Conservation (phyloP, 169 alveolate species). For the Eimeria acervulina region DNA sequence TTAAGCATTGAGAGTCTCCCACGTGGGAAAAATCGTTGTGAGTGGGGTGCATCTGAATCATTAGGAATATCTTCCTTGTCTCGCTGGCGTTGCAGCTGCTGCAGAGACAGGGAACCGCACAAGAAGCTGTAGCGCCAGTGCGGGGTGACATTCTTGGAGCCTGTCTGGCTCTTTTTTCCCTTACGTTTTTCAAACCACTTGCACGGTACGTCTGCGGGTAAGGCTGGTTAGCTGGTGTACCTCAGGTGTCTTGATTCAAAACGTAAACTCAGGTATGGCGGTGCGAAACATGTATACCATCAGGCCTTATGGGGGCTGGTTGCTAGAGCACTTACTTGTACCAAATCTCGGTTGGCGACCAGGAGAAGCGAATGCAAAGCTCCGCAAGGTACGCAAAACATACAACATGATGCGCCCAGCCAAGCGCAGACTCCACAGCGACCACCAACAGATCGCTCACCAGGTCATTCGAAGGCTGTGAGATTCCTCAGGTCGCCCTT, state of each 20-base stretch:
- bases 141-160: constrained; percentile 66
- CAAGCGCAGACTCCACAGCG: neutral
- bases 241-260: neutral
- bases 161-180: constrained; percentile 71
- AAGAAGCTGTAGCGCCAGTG: constrained; percentile 56
- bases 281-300: neutral
- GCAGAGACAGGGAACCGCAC: constrained; percentile 40
- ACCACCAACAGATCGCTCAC: neutral
- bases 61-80: neutral
- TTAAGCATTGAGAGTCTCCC: too few species aligned
- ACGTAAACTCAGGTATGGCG: neutral
- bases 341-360: constrained; percentile 83
- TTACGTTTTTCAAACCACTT: constrained; percentile 14
- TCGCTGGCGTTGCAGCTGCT: constrained; percentile 6
- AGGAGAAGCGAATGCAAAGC: constrained; percentile 83
- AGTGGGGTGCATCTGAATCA: neutral
- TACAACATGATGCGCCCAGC: neutral
- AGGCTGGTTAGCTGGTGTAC: neutral
- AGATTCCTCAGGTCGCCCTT: constrained; percentile 56
- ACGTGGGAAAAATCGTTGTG: too few species aligned
- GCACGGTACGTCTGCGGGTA: constrained; percentile 27
- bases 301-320: constrained; percentile 75
- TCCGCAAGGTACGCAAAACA: constrained; percentile 73
- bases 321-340: constrained; percentile 33
- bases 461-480: neutral